These are phyloP conservation scores for Cystobasidium pallidum DNA, from an alignment of 1,284 basidiomycete species.

Conservation along the genomic window DNA sequence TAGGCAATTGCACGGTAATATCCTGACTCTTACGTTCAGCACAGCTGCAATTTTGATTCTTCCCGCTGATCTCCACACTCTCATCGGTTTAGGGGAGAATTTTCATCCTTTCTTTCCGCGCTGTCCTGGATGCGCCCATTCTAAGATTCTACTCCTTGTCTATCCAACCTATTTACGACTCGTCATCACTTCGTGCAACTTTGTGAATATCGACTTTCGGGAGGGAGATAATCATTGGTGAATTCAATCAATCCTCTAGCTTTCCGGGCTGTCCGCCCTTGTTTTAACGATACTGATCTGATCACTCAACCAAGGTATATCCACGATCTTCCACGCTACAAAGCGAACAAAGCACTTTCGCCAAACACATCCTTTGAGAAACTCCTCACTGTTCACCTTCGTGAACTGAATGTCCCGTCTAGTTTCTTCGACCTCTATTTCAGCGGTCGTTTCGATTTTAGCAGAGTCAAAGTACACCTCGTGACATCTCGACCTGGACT, in stretches of 20 bases:
- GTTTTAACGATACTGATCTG: background rate
- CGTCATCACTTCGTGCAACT: conserved; percentile 45
- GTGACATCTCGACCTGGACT: conserved; percentile 40
- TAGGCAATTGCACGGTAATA: conserved; percentile 18
- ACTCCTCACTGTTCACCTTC: conserved; percentile 35
- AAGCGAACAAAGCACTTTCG: background rate
- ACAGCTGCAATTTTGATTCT: no score
- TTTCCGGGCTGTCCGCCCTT: background rate
- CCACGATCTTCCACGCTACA: conserved; percentile 39
- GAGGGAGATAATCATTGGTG: conserved; percentile 45
- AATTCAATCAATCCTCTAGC: background rate
- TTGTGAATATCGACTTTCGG: conserved; percentile 44
- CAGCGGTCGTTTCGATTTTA: conserved; percentile 42
- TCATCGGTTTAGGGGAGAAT: conserved; percentile 30
- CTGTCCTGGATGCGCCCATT: conserved; percentile 37
- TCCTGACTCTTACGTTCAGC: background rate
- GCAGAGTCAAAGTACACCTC: conserved; percentile 34
- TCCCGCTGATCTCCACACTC: background rate
- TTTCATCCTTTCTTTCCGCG: conserved; percentile 38
- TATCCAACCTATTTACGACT: conserved; percentile 44
- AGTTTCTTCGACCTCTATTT: conserved; percentile 29
- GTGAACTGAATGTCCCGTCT: conserved; percentile 31
- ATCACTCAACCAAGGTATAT: conserved; percentile 36
- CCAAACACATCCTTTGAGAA: conserved; percentile 31
- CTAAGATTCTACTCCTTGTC: conserved; percentile 43